phyloP scores from a whole-genome alignment of 2,329 filamentous ascomycete species.

The Neocatenulostroma microsporum region DNA sequence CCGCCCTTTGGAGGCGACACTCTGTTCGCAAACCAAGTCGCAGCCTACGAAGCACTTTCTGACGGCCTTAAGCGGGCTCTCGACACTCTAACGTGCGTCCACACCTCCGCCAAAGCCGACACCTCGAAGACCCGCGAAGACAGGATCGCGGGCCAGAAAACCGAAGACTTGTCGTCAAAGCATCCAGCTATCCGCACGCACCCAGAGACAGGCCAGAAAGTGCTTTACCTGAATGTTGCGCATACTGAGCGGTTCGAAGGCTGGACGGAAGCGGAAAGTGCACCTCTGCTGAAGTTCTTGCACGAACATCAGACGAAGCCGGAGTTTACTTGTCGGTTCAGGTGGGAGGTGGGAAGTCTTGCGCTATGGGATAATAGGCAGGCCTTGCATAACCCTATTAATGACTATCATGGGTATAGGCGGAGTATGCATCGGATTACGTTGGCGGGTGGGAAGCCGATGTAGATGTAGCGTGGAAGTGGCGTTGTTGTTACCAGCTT shows the following conservation, averaged over 20 bases:
- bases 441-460: slow-evolving; percentile 8
- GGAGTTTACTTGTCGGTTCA: slow-evolving; percentile 65
- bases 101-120: slow-evolving; percentile 63
- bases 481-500: too few relatives aligned
- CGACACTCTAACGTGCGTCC: slow-evolving; percentile 50
- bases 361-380: slow-evolving; percentile 78
- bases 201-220: slow-evolving; percentile 69
- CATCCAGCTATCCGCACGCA: slow-evolving; percentile 76
- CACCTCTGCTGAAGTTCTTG: slow-evolving; percentile 64
- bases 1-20: slow-evolving; percentile 63
- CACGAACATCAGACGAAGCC: slow-evolving; percentile 63
- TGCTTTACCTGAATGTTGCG: slow-evolving; percentile 70
- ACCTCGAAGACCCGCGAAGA: slow-evolving; percentile 20
- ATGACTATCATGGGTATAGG: slow-evolving; percentile 10
- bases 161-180: slow-evolving; percentile 63
- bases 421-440: slow-evolving; percentile 11
- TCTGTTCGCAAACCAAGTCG: slow-evolving; percentile 67
- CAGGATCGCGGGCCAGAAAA: slow-evolving; percentile 55
- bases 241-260: slow-evolving; percentile 76
- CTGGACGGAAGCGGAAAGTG: slow-evolving; percentile 76
- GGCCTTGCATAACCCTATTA: slow-evolving; percentile 10
- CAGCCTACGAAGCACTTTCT: slow-evolving; percentile 72
- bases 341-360: slow-evolving; percentile 69
- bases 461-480: too few relatives aligned
- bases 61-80: slow-evolving; percentile 73